phyloP scores from a whole-genome alignment of 306 rosid genomes.

The Geum urbanum region DNA sequence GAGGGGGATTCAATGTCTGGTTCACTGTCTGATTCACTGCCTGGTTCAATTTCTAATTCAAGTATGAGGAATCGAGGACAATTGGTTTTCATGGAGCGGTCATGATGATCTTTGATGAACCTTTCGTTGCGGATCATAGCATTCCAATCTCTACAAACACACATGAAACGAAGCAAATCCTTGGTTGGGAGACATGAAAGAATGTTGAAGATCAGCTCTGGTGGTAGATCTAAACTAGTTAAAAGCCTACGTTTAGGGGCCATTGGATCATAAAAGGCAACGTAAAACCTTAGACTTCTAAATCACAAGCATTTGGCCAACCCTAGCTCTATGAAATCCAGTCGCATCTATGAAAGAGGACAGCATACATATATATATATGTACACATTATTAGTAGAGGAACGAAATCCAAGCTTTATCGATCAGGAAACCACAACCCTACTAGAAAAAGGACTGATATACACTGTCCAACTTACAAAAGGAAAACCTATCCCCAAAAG shows the following conservation, averaged over 20 bases:
- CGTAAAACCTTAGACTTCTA: no score
- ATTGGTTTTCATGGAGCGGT: not conserved
- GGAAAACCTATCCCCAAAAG: no score
- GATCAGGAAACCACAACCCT: no score
- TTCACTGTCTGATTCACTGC: no score
- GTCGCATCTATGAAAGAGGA: no score
- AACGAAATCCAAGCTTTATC: no score
- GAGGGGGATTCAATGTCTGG: not conserved
- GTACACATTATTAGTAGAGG: no score
- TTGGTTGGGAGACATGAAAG: not conserved
- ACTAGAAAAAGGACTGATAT: no score
- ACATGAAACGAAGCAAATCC: not conserved
- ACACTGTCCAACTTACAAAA: no score
- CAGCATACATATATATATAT: no score
- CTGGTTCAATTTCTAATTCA: not conserved
- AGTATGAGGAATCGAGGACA: not conserved
- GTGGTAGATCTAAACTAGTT: not conserved
- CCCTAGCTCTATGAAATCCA: no score
- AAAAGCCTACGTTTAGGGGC: not conserved
- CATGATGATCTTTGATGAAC: not conserved
- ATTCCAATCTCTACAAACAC: not conserved
- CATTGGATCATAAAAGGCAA: not conserved
- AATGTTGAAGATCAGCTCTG: not conserved
- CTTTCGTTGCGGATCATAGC: not conserved
- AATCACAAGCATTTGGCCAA: no score